Evolutionary conservation across 148 eudicot genomes (phyloP), one percentile per base, ranked within the genome.

Genomic region (Chenopodium formosanum): DNA sequence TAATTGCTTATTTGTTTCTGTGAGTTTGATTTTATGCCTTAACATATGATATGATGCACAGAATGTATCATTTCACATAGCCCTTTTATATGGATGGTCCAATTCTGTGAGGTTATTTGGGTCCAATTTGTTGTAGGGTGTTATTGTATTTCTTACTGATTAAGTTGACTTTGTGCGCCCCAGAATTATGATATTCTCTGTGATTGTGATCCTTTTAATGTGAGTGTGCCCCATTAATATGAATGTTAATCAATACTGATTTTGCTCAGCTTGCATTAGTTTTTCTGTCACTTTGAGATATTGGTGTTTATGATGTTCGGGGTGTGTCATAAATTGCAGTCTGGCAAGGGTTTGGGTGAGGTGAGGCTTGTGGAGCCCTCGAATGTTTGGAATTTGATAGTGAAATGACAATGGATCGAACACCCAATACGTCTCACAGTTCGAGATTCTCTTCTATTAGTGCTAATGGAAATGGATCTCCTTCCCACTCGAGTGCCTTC

Each of bases 401-500:
- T 72, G 85, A 78, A 82, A 94, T 88, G 92, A 84, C 86, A 78
- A 82, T 90, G 83, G 92, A 90, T 82, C 86, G 90, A 86, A 86
- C 91, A 62, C 76, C 90, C 27, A 86, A 78, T 76, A 88, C 92
- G 88, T 84, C 93, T 9, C 97, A 91, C 32, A 94, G 90, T 85
- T 86, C 91, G 82, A 89, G 91, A 82, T 79, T 91, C 77, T 90
- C 94, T 34, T 88, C 90, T 70, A 86, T 89, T 74, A 87, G 94
- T 74, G 89, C 90, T 69, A 92, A 90, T 88, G 98, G 94, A 74
- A 83, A 86, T 70, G 97, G 90, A 60, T 88, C 93, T 78, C 93
- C 92, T 79, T 89, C 97, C 19, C 89, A 84, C 73, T 94, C 95
- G 27, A 84, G 87, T 77, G 89, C 86, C 47, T 76, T 82, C 73